Conservation (phyloP, 2,329 filamentous ascomycete species). For the Paraconiothyrium sp. region DNA sequence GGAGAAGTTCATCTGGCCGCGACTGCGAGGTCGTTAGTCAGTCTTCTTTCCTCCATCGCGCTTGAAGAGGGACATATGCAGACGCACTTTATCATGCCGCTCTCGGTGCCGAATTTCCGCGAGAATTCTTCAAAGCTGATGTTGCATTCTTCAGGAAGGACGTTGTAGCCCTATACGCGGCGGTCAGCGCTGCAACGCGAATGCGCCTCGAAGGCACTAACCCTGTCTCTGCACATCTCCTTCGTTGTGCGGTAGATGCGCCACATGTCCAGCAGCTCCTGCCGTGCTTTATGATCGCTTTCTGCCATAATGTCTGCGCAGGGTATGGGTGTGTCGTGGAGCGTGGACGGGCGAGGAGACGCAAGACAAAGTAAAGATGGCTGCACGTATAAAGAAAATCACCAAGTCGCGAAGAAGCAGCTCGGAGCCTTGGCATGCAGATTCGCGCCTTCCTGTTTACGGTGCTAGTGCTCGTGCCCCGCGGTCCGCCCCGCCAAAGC, state of each 20-base stretch:
- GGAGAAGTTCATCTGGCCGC: conserved; percentile 85
- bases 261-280: conserved; percentile 74
- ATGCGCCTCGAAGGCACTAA: conserved; percentile 59
- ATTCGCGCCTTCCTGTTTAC: conserved; percentile 17
- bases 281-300: conserved; percentile 31
- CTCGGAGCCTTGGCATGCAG: conserved; percentile 33
- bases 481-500: conserved; percentile 40
- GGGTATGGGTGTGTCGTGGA: conserved; percentile 20
- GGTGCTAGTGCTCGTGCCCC: conserved; percentile 15
- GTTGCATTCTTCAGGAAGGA: conserved; percentile 87
- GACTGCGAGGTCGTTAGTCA: conserved; percentile 62
- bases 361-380: conserved; percentile 22
- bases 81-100: conserved; percentile 79
- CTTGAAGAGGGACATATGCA: conserved; percentile 5
- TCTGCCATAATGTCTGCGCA: conserved; percentile 35
- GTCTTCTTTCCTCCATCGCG: conserved; percentile 10
- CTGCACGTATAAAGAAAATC: conserved; percentile 45
- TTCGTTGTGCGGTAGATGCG: conserved; percentile 92
- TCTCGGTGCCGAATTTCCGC: conserved; percentile 73
- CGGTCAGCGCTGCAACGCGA: conserved; percentile 28
- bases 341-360: conserved; percentile 18
- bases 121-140: conserved; percentile 87
- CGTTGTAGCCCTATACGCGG: conserved; percentile 82
- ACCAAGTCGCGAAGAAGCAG: conserved; percentile 25
- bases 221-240: conserved; percentile 92